phyloP scores from a whole-genome alignment of 495 filamentous ascomycete genomes.

The Daldinia concentrica region DNA sequence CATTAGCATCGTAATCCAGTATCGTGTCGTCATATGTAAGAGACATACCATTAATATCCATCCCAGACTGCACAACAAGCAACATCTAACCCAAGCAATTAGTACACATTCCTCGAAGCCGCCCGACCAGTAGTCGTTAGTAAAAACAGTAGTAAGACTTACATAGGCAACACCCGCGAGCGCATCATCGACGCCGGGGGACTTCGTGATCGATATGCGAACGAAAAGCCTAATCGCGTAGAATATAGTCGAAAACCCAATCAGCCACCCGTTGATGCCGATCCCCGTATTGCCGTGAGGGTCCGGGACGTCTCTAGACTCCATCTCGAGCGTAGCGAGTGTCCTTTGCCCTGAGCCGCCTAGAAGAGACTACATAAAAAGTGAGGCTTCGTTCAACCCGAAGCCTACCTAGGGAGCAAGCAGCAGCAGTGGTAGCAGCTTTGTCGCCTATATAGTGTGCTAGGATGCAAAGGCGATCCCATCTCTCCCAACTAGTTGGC shows the following conservation, averaged over 20 bases:
- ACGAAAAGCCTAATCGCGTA: conserved; percentile 42
- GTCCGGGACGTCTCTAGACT: conserved; percentile 21
- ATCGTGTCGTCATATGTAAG: background rate
- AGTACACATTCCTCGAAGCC: background rate
- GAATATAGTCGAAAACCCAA: conserved; percentile 42
- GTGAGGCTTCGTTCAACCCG: background rate
- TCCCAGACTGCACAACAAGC: conserved; percentile 7
- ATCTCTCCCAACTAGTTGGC: background rate
- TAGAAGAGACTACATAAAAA: background rate
- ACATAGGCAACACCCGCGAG: conserved; percentile 43
- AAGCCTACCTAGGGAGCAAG: background rate
- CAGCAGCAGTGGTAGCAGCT: no score
- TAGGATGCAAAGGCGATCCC: background rate
- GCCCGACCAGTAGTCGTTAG: no score
- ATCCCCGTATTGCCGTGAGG: conserved; percentile 31
- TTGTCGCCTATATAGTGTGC: background rate
- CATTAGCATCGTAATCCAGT: conserved; percentile 15
- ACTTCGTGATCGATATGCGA: conserved; percentile 43
- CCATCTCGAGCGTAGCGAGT: conserved; percentile 12
- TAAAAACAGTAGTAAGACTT: background rate
- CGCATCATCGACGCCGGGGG: conserved; percentile 46
- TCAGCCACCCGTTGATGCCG: conserved; percentile 39
- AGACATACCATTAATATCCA: conserved; percentile 24
- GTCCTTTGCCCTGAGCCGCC: background rate
- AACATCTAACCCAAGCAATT: conserved; percentile 7